A percentile compares a stretch with the other conserved stretches of the same genome.
These are phyloP conservation scores for Teunomyces aglyptinius DNA, from an alignment of 805 yeast species.

Conservation along the genomic window DNA sequence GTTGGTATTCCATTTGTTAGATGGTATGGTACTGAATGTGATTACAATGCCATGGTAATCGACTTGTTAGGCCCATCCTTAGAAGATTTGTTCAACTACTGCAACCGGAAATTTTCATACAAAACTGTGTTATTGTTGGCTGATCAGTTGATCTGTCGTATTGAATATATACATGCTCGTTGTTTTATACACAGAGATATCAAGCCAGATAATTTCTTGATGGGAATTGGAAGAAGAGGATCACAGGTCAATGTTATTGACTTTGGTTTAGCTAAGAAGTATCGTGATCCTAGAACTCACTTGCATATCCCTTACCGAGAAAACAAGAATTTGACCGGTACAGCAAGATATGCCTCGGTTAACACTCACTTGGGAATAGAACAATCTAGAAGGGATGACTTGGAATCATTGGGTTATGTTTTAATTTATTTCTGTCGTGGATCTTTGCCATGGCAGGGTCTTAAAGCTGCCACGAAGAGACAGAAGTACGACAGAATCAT, in stretches of 20 bases:
- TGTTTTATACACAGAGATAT: constrained; percentile 85
- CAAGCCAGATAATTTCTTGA: constrained; percentile 79
- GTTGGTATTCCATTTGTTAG: constrained; percentile 96
- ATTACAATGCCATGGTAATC: constrained; percentile 94
- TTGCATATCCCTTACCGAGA: constrained; percentile 95
- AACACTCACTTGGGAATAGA: constrained; percentile 97
- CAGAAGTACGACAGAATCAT: constrained; percentile 95
- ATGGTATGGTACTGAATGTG: constrained; percentile 97
- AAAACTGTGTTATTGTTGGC: constrained; percentile 92
- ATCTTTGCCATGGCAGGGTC: constrained; percentile 97
- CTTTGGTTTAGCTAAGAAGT: constrained; percentile 91
- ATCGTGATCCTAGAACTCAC: constrained; percentile 90
- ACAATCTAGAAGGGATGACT: constrained; percentile 94
- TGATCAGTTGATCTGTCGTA: constrained; percentile 89
- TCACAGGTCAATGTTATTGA: constrained; percentile 92
- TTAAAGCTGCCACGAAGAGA: constrained; percentile 94
- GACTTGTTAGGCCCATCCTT: constrained; percentile 93
- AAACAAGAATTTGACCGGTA: constrained; percentile 94
- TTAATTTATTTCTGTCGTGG: constrained; percentile 93
- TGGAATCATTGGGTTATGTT: constrained; percentile 93
- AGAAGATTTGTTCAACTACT: constrained; percentile 93
- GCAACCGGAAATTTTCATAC: constrained; percentile 88
- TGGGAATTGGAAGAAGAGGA: constrained; percentile 93
- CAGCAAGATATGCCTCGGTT: constrained; percentile 93
- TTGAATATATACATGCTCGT: constrained; percentile 93